Evolutionary conservation across 768 basidiomycete genomes (phyloP).

Genomic region (Austroboletus eburneus): DNA sequence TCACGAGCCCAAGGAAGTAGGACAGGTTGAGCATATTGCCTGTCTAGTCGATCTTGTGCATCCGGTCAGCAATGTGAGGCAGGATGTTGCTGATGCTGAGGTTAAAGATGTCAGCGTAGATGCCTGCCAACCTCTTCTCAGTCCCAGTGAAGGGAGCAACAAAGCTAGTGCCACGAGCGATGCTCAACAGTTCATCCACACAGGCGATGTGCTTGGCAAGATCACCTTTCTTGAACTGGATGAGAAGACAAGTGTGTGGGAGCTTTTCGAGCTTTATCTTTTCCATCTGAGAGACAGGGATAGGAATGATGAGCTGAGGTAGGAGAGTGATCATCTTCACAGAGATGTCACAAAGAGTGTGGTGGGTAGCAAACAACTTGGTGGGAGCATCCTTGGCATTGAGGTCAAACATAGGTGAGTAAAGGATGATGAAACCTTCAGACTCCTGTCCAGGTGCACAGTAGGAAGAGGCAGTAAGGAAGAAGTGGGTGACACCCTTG

Average conservation of each 20-base stretch:
- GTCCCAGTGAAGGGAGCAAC: background rate
- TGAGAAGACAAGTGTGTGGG: too few species aligned
- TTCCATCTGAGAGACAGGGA: too few species aligned
- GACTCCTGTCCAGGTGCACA: background rate
- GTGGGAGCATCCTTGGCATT: too few species aligned
- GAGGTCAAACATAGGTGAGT: background rate
- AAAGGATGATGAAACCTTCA: background rate
- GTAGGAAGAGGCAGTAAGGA: background rate
- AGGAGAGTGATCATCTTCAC: too few species aligned
- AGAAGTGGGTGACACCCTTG: background rate
- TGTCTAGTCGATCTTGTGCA: background rate
- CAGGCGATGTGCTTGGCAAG: background rate
- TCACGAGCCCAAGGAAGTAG: background rate
- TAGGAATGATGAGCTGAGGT: too few species aligned
- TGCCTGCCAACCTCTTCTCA: background rate
- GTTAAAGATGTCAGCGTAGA: background rate
- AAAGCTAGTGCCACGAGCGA: background rate
- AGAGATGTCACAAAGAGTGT: too few species aligned
- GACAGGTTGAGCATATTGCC: background rate
- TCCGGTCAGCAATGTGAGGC: background rate
- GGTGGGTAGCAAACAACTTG: too few species aligned
- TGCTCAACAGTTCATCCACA: background rate
- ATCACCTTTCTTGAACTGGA: too few species aligned
- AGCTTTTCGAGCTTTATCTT: too few species aligned
- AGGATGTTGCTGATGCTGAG: background rate